Conservation (phyloP, 768 basidiomycete species). For the Termitomyces sp. region DNA sequence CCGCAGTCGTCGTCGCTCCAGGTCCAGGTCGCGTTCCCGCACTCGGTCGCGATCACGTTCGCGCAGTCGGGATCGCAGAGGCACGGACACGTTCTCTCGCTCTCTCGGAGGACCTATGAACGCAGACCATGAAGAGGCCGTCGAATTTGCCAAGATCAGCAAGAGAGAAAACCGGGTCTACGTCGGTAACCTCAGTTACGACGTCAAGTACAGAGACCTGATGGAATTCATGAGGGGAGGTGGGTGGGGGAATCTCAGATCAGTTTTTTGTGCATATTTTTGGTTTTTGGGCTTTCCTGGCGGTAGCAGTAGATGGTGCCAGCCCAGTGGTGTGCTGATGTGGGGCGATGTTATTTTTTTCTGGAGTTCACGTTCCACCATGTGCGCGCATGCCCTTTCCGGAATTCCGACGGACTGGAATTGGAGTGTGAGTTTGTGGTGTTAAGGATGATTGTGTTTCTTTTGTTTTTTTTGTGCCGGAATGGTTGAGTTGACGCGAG, state of each 20-base stretch:
- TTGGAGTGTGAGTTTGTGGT: constrained; percentile 27
- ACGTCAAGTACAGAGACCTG: constrained; percentile 97
- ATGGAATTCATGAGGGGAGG: constrained; percentile 99
- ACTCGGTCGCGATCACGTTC: constrained; percentile 52
- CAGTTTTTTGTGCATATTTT: constrained; percentile 43
- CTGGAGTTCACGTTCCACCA: constrained; percentile 18
- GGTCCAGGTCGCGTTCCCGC: constrained; percentile 42
- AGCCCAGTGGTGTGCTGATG: constrained; percentile 16
- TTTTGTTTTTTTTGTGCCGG: constrained; percentile 36
- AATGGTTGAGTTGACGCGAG: constrained; percentile 64
- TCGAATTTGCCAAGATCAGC: constrained; percentile 92
- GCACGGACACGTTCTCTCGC: constrained; percentile 62
- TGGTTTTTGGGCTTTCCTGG: constrained; percentile 22
- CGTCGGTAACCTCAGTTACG: constrained; percentile 98
- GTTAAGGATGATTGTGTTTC: constrained; percentile 30
- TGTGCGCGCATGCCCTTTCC: constrained; percentile 10
- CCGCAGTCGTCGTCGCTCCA: constrained; percentile 59
- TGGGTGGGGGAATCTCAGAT: constrained; percentile 83
- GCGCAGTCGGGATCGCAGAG: constrained; percentile 46
- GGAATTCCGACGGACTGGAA: constrained; percentile 27
- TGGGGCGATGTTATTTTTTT: constrained; percentile 12
- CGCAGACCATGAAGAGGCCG: constrained; percentile 87
- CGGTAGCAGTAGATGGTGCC: constrained; percentile 24
- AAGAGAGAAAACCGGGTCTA: constrained; percentile 98
- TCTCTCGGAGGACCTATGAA: constrained; percentile 89